A percentile compares a stretch with the other conserved stretches of the same genome.
Conservation (phyloP, 2,329 filamentous ascomycete species). For the Fusarium secorum region DNA sequence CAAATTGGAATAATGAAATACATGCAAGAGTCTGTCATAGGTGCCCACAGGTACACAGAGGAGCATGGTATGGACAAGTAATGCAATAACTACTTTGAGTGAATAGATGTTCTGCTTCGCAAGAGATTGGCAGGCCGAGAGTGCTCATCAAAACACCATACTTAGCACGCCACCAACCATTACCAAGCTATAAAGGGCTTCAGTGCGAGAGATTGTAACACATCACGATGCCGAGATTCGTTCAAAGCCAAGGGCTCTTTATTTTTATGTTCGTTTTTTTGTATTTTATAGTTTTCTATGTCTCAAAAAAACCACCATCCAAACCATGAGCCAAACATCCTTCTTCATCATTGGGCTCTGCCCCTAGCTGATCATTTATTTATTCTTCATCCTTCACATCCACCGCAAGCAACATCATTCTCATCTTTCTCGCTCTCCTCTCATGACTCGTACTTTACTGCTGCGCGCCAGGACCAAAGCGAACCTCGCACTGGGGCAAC, state of each 20-base stretch:
- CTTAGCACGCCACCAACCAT: background rate
- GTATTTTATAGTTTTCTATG: background rate
- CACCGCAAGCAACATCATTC: background rate
- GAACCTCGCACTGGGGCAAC: background rate
- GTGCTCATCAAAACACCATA: background rate
- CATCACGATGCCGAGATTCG: background rate
- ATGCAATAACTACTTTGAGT: background rate
- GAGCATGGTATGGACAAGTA: background rate
- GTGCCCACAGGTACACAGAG: background rate
- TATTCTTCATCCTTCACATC: background rate
- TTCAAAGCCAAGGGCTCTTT: background rate
- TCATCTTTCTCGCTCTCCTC: background rate
- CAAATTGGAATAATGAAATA: background rate
- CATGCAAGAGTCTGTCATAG: background rate
- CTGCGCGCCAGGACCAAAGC: background rate
- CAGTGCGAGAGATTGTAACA: background rate
- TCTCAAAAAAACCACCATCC: background rate
- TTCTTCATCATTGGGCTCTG: background rate
- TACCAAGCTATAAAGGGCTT: background rate
- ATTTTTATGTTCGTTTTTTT: background rate
- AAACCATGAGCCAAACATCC: background rate
- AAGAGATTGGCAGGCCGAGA: background rate
- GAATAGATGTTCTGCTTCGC: background rate
- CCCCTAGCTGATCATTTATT: background rate
- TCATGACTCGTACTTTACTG: background rate